Conservation (phyloP, 495 filamentous ascomycete genomes). For the Aspergillus baeticus region DNA sequence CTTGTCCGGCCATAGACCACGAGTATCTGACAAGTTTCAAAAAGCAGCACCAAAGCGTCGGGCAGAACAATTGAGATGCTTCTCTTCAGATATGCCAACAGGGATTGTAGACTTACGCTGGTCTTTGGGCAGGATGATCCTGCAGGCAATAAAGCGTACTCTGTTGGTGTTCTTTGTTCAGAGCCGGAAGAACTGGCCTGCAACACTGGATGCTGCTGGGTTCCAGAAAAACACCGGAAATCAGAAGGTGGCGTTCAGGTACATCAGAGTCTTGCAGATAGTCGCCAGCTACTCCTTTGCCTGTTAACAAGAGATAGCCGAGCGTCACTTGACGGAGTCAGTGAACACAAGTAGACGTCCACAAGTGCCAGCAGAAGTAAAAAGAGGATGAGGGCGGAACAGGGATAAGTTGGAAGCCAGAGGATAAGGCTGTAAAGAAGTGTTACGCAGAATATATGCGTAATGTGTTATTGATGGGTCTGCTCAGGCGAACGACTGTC, state of each 20-base stretch:
- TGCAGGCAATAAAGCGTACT: neutral
- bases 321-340: neutral
- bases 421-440: neutral
- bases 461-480: conserved; percentile 9
- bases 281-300: neutral
- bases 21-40: neutral
- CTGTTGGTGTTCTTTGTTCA: conserved; percentile 3
- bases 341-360: neutral
- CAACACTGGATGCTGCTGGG: neutral
- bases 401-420: neutral
- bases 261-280: neutral
- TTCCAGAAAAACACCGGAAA: neutral
- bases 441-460: neutral
- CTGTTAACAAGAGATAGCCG: neutral
- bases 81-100: neutral
- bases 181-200: neutral
- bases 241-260: neutral
- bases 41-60: neutral
- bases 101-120: neutral
- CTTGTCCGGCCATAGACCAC: neutral
- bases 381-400: neutral
- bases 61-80: neutral
- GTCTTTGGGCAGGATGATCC: neutral
- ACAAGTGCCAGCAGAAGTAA: conserved; percentile 1
- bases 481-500: conserved; percentile 1